Base-by-base conservation (phyloP, 371 early-diverging fungal genomes). In the Apophysomyces trapeziformis region DNA sequence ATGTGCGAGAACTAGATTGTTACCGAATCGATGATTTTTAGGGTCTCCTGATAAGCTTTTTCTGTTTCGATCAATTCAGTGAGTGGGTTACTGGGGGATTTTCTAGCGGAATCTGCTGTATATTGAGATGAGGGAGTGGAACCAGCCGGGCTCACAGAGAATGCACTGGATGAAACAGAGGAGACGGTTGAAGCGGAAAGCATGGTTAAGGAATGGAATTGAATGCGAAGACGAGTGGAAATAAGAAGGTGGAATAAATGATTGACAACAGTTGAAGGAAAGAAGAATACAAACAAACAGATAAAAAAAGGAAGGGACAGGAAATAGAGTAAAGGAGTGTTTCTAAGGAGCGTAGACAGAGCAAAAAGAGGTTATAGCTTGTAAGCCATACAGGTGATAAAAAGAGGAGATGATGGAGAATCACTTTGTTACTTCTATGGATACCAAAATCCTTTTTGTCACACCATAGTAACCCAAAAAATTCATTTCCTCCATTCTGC, bases 21-120 rank as follows among this genome's bases (percentile, higher is more conserved):
- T 79, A 82, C 86, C 67, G 79, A 73, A 61, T 80, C 78, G 47
- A 85, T 78, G 59, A 74, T 77, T 60, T 76, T 78, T 38, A 85
- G 58, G 3, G 74, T 78, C 7, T 75, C 74, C 41, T 84, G 65
- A 61, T 78, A 85, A 7, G 63, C 57, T 47, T 78, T 72, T 68
- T 85, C 86, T n/a, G 81, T 71, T 14, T 82, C 83, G 47, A 81
- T 78, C 26, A 85, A 69, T 41, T 85, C 86, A 6, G 69, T 71
- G 14, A 85, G 62, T 16, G 80, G 81, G 61, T 79, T 82, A 62
- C 54, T 41, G 18, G 57, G 56, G 1, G 60, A 38, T 35, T 73
- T 78, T 56, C 38, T 36, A 45, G 41, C 54, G 5, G 73, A 64
- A 4, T 70, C 68, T 50, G 47, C 60, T 6, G 72, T 69, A 50